phyloP scores from a whole-genome alignment of 1,139 yeast species.

The Yamadazyma membranifaciens region DNA sequence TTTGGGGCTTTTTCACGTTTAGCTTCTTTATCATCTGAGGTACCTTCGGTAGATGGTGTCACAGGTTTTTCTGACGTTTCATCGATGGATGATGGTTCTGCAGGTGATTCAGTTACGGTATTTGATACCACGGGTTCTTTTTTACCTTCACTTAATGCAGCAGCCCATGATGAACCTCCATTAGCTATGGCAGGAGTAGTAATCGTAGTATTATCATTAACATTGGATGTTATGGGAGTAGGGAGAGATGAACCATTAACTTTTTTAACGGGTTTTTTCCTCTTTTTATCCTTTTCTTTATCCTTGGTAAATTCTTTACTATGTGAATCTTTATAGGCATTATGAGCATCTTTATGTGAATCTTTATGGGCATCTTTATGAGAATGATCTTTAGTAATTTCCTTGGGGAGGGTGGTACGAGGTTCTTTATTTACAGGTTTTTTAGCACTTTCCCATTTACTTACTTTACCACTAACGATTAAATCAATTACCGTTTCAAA shows the following conservation, averaged over 20 bases:
- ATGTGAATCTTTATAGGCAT: background rate
- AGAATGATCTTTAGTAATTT: background rate
- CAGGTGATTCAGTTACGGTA: slow-evolving; percentile 16
- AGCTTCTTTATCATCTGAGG: slow-evolving; percentile 9
- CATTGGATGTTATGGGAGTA: background rate
- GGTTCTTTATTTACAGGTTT: slow-evolving; percentile 9
- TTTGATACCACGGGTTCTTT: slow-evolving; percentile 19
- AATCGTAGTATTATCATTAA: slow-evolving; percentile 10
- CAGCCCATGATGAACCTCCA: slow-evolving; percentile 47
- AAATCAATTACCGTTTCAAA: slow-evolving; percentile 80
- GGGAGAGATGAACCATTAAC: background rate
- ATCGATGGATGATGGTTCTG: slow-evolving; percentile 12
- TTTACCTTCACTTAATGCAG: slow-evolving; percentile 43
- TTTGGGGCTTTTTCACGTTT: slow-evolving; percentile 17
- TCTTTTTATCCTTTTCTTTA: slow-evolving; percentile 4
- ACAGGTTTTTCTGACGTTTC: slow-evolving; percentile 11
- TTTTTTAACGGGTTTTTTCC: slow-evolving; percentile 10
- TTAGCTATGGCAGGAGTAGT: slow-evolving; percentile 20
- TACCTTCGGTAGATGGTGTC: slow-evolving; percentile 10
- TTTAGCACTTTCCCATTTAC: slow-evolving; percentile 55
- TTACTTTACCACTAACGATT: slow-evolving; percentile 77
- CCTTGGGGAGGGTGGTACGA: background rate
- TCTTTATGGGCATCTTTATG: slow-evolving; percentile 3
- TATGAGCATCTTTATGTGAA: background rate
- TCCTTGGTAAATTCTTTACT: background rate